Conservation (phyloP, 164 flowering plant genomes). For the Macadamia tetraphylla region DNA sequence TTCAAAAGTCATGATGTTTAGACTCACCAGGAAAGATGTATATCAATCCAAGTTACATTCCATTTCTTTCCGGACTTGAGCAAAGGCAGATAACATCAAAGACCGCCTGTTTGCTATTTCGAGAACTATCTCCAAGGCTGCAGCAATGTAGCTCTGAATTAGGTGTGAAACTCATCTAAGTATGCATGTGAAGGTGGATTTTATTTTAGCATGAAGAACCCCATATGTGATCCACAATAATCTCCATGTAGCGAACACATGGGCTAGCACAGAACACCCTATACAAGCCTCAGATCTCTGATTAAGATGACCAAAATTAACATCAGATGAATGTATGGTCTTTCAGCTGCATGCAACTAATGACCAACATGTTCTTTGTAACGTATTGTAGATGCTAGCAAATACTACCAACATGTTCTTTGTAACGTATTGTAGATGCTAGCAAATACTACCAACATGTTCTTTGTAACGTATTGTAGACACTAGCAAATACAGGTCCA, state of each 20-base stretch:
- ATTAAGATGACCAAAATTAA: background rate
- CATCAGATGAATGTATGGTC: background rate
- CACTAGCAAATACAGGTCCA: background rate
- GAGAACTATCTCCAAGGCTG: slow-evolving; percentile 70
- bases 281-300: background rate
- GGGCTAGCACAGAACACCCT: no score
- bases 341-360: background rate
- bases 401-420: background rate
- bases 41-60: slow-evolving; percentile 13
- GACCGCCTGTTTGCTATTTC: slow-evolving; percentile 72
- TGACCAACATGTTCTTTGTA: background rate
- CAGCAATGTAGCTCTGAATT: slow-evolving; percentile 10
- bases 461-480: background rate
- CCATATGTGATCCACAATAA: no score
- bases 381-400: background rate
- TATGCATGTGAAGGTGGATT: background rate
- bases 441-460: background rate
- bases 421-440: background rate
- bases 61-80: slow-evolving; percentile 35
- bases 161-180: background rate
- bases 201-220: background rate
- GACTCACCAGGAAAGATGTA: slow-evolving; percentile 1
- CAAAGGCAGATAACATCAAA: slow-evolving; percentile 43
- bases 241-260: background rate
- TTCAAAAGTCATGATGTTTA: background rate